A percentile compares a stretch with the other conserved stretches of the same genome.
Evolutionary conservation across 768 basidiomycete species (phyloP).

Genomic region (Tubosaeta sp.): DNA sequence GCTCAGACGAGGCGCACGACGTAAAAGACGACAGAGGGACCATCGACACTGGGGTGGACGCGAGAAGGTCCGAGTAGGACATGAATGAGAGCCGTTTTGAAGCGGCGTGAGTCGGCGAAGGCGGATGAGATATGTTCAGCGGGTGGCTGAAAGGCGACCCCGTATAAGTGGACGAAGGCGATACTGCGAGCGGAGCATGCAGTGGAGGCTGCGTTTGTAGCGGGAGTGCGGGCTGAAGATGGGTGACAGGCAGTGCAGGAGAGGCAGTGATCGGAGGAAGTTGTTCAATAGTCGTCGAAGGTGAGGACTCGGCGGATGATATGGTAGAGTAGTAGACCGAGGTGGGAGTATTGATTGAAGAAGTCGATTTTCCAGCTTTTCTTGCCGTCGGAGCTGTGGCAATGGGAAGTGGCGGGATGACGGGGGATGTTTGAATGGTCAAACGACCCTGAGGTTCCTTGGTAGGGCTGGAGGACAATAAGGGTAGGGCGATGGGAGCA

Average conservation of each 20-base stretch:
- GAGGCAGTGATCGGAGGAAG: constrained; percentile 26
- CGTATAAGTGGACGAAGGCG: constrained; percentile 25
- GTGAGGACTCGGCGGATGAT: constrained; percentile 36
- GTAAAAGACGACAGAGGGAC: constrained; percentile 73
- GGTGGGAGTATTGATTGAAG: constrained; percentile 42
- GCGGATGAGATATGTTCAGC: constrained; percentile 30
- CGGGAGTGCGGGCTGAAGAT: constrained; percentile 12
- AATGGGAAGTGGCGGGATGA: constrained; percentile 3
- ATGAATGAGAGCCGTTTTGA: constrained; percentile 83
- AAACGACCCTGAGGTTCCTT: constrained; percentile 19
- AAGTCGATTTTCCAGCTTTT: constrained; percentile 15
- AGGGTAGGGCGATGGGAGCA: constrained; percentile 15
- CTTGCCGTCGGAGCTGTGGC: not conserved
- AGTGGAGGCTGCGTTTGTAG: constrained; percentile 17
- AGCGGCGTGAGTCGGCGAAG: constrained; percentile 45
- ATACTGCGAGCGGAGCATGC: constrained; percentile 8
- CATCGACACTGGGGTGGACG: constrained; percentile 69
- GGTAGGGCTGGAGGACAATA: constrained; percentile 28
- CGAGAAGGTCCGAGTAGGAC: constrained; percentile 81
- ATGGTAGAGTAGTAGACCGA: constrained; percentile 45
- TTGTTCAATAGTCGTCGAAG: constrained; percentile 34
- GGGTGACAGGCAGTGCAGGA: constrained; percentile 19
- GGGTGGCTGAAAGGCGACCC: constrained; percentile 24
- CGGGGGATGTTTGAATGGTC: constrained; percentile 23
- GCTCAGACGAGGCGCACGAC: constrained; percentile 51